These are phyloP conservation scores for Phaeodactylum tricornutum DNA, from an alignment of 108 stramenopile genomes.

Conservation along the genomic window DNA sequence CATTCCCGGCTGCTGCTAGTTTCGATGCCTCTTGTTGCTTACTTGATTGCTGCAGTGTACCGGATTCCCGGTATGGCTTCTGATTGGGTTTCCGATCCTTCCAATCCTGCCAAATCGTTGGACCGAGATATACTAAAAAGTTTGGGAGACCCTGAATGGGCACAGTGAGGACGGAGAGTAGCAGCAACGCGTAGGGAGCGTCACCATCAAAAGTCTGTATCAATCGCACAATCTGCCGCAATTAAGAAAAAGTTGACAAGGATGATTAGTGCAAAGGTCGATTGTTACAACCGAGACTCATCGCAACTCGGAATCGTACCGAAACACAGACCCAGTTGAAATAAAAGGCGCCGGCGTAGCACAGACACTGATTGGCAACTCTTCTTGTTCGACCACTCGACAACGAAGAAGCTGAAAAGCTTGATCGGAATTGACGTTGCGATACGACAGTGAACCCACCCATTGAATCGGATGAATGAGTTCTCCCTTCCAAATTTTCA, in stretches of 20 bases:
- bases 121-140: constrained; percentile 1
- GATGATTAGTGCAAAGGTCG: background rate
- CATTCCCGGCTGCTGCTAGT: too few species aligned
- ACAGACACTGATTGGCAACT: constrained; percentile 2
- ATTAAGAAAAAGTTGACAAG: background rate
- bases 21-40: too few species aligned
- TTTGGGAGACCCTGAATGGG: constrained; percentile 5
- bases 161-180: background rate
- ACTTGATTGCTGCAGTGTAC: too few species aligned
- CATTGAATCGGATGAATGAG: too few species aligned
- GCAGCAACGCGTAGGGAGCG: background rate
- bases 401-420: constrained; percentile 12
- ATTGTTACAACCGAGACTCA: background rate
- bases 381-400: constrained; percentile 11
- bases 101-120: too few species aligned
- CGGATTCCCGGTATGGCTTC: too few species aligned
- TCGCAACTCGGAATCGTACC: background rate
- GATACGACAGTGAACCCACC: too few species aligned
- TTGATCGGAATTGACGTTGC: constrained; percentile 5
- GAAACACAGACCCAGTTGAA: background rate
- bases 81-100: too few species aligned
- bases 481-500: too few species aligned
- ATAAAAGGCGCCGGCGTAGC: constrained; percentile 6
- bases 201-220: background rate
- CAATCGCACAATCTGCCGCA: background rate